Evolutionary conservation across 2,329 filamentous ascomycete species (phyloP).

Genomic region (Penicillium paneum): DNA sequence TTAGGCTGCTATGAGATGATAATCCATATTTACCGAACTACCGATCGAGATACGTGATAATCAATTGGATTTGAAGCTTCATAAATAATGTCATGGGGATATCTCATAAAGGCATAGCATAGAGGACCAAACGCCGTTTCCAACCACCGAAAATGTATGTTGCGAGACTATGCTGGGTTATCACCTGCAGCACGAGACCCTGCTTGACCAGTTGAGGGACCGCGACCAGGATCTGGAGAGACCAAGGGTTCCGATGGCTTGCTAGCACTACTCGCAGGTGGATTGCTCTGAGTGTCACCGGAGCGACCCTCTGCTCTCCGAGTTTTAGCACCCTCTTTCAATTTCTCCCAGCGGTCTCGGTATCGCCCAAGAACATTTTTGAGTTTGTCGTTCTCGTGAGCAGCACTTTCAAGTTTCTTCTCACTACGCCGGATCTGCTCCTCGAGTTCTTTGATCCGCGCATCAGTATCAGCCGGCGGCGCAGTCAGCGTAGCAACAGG

Average conservation of each 20-base stretch:
- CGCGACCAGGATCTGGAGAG: constrained; percentile 10
- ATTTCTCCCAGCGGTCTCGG: constrained; percentile 63
- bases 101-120: background rate
- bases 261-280: background rate
- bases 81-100: background rate
- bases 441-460: constrained; percentile 64
- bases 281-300: constrained; percentile 12
- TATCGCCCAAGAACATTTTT: constrained; percentile 55
- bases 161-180: background rate
- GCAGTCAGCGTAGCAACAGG: constrained; percentile 19
- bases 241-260: constrained; percentile 10
- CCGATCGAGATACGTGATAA: background rate
- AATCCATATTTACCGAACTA: background rate
- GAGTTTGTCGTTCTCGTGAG: constrained; percentile 59
- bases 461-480: constrained; percentile 41
- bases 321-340: constrained; percentile 61
- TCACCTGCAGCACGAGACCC: background rate
- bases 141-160: background rate
- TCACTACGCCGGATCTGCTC: constrained; percentile 58
- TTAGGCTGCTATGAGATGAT: background rate
- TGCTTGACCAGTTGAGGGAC: background rate
- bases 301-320: constrained; percentile 29
- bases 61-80: background rate
- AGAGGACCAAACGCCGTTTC: background rate
- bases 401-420: constrained; percentile 63